These are phyloP conservation scores for Hyphopichia wangnamkhiaoensis DNA, from an alignment of 1,139 yeast species.

Conservation along the genomic window DNA sequence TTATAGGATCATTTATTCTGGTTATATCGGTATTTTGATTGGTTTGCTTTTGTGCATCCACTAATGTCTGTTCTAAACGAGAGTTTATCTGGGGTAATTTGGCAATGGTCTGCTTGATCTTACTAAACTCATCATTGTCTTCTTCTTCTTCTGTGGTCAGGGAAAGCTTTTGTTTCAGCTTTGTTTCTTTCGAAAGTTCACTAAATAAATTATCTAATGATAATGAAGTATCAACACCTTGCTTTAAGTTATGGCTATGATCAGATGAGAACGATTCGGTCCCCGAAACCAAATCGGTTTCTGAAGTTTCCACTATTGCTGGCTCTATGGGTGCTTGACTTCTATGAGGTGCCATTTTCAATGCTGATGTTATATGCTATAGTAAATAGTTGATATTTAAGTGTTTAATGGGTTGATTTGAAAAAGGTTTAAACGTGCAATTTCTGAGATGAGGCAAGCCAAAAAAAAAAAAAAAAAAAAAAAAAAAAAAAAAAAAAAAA, in stretches of 20 bases:
- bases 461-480: background rate
- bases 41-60: conserved; percentile 13
- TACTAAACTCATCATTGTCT: conserved; percentile 24
- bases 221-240: conserved; percentile 5
- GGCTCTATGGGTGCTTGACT: conserved; percentile 6
- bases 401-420: no score
- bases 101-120: conserved; percentile 29
- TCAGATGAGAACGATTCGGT: conserved; percentile 14
- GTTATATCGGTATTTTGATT: conserved; percentile 20
- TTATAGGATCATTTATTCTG: conserved; percentile 55
- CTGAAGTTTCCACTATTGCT: conserved; percentile 12
- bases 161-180: background rate
- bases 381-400: no score
- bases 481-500: no score
- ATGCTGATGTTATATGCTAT: no score
- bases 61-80: conserved; percentile 25
- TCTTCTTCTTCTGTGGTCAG: conserved; percentile 2
- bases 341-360: conserved; percentile 10
- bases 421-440: no score
- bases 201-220: conserved; percentile 23
- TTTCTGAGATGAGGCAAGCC: conserved; percentile 6
- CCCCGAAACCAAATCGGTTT: conserved; percentile 15
- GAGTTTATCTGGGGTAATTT: conserved; percentile 40
- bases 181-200: conserved; percentile 28
- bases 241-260: conserved; percentile 5